Evolutionary conservation across 1,284 basidiomycete genomes (phyloP), one percentile per base, ranked within the genome.

Genomic region (Puccinia triticina): DNA sequence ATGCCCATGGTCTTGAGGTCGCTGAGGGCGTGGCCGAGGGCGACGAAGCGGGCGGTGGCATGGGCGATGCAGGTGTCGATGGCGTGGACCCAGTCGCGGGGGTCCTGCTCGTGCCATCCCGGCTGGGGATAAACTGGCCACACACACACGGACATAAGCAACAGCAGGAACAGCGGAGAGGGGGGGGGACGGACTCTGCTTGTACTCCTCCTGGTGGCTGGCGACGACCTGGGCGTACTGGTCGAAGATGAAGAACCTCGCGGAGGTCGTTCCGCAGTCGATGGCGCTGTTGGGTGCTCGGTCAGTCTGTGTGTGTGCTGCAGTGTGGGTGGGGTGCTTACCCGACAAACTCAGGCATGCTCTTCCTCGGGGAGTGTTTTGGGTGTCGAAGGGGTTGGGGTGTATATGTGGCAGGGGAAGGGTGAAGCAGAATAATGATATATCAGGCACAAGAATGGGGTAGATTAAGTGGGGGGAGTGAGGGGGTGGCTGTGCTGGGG

Each of bases 61-160:
- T 91, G 90, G 74, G 90, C 90, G 84, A 98, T 93, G 88, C 94
- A 96, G 81, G 89, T 88, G 79, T 94, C 91, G 84, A 94, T 92
- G 83, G 92, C 90, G 82, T 91, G 89, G 84, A 93, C 91, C 85
- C 98, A 93, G 86, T 96, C 94, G 72, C 90, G 89, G 0, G 94
- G 91, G 86, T 97, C 93, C 87, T 99, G 97, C 84, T 96, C 95
- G 87, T 98, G 96, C 96, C 96, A 98, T 84, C 91, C 94, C 85
- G 78, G 84, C 53, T 84, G 76, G 18, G 74, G 81, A 48, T 84
- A 79, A 53, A 83, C 79, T 81, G 12, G 29, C 23, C 21, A 48
- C 14, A 53, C 11, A 48, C 23, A 16, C 1, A 5, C 14, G 1
- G 29, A 32, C 11, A 32, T 43, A 34, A 66, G 64, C 12, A 18